Base-by-base conservation (phyloP, 148 eudicot genomes). In the Spergularia bocconei region DNA sequence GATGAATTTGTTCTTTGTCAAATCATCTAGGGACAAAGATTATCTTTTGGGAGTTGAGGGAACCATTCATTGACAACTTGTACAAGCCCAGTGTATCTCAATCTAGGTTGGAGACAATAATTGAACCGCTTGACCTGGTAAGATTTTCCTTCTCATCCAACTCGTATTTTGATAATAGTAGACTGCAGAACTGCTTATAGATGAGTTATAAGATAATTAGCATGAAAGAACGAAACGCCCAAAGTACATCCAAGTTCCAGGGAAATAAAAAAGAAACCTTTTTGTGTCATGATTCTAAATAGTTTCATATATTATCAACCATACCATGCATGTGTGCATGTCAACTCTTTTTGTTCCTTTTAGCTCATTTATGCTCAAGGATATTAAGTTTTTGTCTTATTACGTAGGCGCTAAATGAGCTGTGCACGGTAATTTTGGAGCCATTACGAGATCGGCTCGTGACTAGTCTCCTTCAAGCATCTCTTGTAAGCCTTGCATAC, bases 381-480 rank as follows among this genome's bases (percentile, higher is more conserved):
- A 48, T 59, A 41, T 38, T 72, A 25, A 14, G 12, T 53, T 36
- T 13, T n/a, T 3, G 44, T 80, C 70, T 38, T 81, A 67, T 62
- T 79, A 20, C 76, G 77, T 83, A 96, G 99, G 98, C 84, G 69
- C 83, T 96, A 44, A 96, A 89, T 89, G 90, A 96, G 85, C 83
- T 96, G 50, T 92, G 98, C 74, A 84, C 83, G 75, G 69, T 92
- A 51, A 91, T 96, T 38, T 79, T 92, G 68, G 98, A 96, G 83
- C 94, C 91, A 77, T 88, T 96, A 41, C 87, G 99, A 52, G 99
- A 96, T 76, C 97, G 98, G 25, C 86, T 96, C 21, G 99, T 96
- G 74, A 96, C 98, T 23, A 87, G 98, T 67, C 98, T 96, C 65
- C 98, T 96, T 73, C 99, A 96, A 82, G 96, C 99, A 73, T 91